A percentile compares a stretch with the other conserved stretches of the same genome.
Evolutionary conservation across 2,329 filamentous ascomycete genomes (phyloP).

Genomic region (Aspergillus calidoustus): DNA sequence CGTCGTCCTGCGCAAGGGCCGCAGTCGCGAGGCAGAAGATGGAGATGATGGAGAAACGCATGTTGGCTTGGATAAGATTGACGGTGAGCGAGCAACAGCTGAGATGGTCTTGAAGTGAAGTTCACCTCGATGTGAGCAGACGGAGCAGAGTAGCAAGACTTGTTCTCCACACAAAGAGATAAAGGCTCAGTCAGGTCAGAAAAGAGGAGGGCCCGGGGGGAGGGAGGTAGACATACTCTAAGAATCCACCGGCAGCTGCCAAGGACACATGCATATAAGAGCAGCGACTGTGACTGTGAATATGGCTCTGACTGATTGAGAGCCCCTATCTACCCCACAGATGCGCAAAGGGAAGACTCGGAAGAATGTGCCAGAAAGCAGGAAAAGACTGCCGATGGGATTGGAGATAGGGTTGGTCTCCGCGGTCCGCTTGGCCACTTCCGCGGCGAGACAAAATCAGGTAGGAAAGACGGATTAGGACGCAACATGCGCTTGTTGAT

Average conservation of each 20-base stretch:
- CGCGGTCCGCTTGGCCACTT: neutral
- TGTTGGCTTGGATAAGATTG: neutral
- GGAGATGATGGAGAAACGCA: constrained; percentile 3
- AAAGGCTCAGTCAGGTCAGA: neutral
- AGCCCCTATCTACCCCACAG: neutral
- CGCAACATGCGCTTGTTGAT: neutral
- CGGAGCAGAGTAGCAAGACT: too few species aligned
- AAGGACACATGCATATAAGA: neutral
- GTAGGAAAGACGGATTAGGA: neutral
- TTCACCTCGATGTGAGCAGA: neutral
- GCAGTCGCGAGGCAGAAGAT: neutral
- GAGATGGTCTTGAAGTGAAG: neutral
- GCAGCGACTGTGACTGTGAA: neutral
- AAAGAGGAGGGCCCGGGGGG: neutral
- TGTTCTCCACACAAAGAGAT: neutral
- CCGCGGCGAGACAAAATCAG: neutral
- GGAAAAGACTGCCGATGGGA: neutral
- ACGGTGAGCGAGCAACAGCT: neutral
- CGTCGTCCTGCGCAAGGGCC: neutral
- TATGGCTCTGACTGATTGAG: too few species aligned
- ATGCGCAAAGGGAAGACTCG: neutral
- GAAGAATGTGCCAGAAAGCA: neutral
- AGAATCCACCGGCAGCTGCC: neutral
- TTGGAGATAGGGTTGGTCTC: neutral
- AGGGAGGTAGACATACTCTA: constrained; percentile 4